Evolutionary conservation across 1,139 yeast genomes (phyloP), one percentile per base, ranked within the genome.

Genomic region (Dujonia santamariae): DNA sequence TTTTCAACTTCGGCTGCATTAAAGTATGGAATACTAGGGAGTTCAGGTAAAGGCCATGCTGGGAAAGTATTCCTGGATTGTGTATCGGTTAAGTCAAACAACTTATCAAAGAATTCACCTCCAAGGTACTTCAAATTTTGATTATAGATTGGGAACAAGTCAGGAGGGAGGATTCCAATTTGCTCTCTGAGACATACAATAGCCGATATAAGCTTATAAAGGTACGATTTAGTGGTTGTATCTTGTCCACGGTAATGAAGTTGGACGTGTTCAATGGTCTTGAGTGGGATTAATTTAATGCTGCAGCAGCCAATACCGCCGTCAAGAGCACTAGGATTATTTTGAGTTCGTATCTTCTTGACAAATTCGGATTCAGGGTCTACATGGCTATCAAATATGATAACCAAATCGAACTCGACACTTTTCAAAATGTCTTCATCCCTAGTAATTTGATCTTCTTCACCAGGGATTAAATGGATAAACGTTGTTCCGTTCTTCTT

Each of bases 121-220:
- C 69, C 59, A 34, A 90, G 65, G 45, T 80, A 85, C 7, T 68
- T 67, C 43, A 88, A 63, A 37, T 81, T 75, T 44, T 81, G 84
- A 30, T 78, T 68, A 53, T 83, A 86, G 12, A 85, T 77, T 7
- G 94, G 90, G 50, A 84, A 71, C 33, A 87, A 61, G 47, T 83
- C 95, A 0, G 87, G 83, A 2, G 96, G 95, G 30, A 90, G 56
- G 29, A 76, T 72, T 4, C 97, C 97, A n/a, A 85, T 87, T 41
- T 80, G 73, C 46, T 84, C 95, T 47, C 96, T 65, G 36, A 87
- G 59, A 30, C 90, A 87, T 3, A 88, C 96, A 12, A 85, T 74
- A 1, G 95, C 87, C 1, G 96, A 86, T 2, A 90, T 79, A 14
- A 85, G 76, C 30, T 76, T 77, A 44, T 78, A 82, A 35, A 85